Percentiles rank a stretch among this genome's conserved stretches.
These are phyloP conservation scores for Talinum fruticosum DNA, from an alignment of 148 eudicot species.

Conservation along the genomic window DNA sequence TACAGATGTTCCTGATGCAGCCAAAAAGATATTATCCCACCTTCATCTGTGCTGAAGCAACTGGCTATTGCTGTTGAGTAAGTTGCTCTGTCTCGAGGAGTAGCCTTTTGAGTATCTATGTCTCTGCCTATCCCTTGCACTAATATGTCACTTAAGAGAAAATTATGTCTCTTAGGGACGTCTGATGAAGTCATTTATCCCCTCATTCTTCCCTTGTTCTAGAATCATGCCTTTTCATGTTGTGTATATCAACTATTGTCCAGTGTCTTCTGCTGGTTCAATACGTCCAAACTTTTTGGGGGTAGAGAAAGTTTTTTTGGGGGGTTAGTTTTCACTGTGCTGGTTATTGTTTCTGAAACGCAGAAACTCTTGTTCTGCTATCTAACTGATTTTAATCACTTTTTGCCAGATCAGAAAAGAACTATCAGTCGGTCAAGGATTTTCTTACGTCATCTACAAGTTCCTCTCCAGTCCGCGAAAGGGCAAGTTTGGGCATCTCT, in stretches of 20 bases:
- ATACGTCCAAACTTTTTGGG: neutral
- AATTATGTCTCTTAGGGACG: neutral
- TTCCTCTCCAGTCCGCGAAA: slow-evolving; percentile 85
- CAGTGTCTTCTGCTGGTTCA: neutral
- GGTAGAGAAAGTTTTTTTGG: too few relatives aligned
- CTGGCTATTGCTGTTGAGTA: neutral
- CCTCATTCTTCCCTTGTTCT: neutral
- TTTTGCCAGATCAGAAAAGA: slow-evolving; percentile 60
- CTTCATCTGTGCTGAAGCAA: slow-evolving; percentile 9
- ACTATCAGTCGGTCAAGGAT: slow-evolving; percentile 60
- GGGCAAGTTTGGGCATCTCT: slow-evolving; percentile 65
- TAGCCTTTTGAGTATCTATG: too few relatives aligned
- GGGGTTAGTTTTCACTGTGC: neutral
- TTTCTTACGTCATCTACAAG: slow-evolving; percentile 59
- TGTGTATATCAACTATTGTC: neutral
- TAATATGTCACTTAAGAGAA: neutral
- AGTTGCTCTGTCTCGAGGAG: neutral
- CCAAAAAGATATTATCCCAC: neutral
- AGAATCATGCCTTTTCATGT: neutral
- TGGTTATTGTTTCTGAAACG: neutral
- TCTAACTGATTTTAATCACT: slow-evolving; percentile 9
- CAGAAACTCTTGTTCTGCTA: neutral
- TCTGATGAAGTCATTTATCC: neutral
- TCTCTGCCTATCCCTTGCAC: neutral
- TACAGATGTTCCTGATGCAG: neutral